Evolutionary conservation across 768 basidiomycete species (phyloP), one percentile per base, ranked within the genome.

Genomic region (Strobilomyces dryophilus): DNA sequence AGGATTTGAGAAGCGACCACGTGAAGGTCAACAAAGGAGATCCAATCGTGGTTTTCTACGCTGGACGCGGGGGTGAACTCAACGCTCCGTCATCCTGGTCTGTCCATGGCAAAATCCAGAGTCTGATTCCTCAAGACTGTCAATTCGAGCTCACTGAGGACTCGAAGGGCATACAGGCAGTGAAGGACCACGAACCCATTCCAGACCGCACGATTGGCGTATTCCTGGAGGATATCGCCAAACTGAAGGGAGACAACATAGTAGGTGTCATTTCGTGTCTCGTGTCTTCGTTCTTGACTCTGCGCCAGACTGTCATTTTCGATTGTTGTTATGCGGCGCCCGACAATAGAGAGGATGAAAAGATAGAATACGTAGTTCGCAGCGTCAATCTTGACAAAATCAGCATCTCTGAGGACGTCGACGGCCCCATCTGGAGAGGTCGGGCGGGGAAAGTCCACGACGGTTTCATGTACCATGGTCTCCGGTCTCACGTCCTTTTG

Each of bases 241-340:
- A 60, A 26, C 39, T 36, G 21, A 74, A 70, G 49, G 77, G 77
- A 14, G 66, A 75, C 54, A 78, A 77, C 51, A 74, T 77, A 26
- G 77, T 74, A 45, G 27, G 77, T 59, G 41, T 2, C 14, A 39
- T 24, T 34, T 8, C 10, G 66, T 68, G 10, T 62, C 59, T 17
- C 6, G 1, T 49, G 24, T n/a, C 21, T 26, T 32, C 29, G 9
- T 6, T 45, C 43, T 5, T 51, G 20, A 52, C 52, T 14, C 37
- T 15, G 15, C 17, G 21, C 14, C 51, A 79, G 77, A 75, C 73
- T 11, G 61, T 79, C 21, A 74, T 79, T 37, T 63, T 79, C 7
- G 78, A 78, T 47, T 77, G 77, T 46, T 79, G 77, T 55, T 66
- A 72, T 58, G 75, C 77, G 5, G 74, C 66, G 2, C 73, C 74